Conservation (phyloP, 768 basidiomycete species). For the Cyclocybe aegerita region DNA sequence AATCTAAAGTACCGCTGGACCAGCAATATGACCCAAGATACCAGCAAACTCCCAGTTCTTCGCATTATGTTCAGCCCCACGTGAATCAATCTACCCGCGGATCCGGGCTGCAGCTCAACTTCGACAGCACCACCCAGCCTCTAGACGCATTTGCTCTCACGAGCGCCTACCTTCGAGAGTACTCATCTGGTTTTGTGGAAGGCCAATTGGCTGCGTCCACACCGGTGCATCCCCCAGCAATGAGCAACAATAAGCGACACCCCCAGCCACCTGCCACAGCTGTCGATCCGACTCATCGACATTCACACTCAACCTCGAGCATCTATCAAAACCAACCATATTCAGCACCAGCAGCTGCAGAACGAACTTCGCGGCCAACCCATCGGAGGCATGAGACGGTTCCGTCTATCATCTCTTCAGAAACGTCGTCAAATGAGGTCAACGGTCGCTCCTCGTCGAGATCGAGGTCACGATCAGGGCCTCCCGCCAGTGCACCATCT, state of each 20-base stretch:
- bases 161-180: conserved; percentile 16
- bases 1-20: not conserved
- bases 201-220: conserved; percentile 17
- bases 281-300: not conserved
- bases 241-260: not conserved
- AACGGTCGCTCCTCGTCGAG: conserved; percentile 4
- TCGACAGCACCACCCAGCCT: conserved; percentile 11
- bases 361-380: conserved; percentile 4
- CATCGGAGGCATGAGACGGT: conserved; percentile 11
- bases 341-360: conserved; percentile 4
- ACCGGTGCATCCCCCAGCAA: conserved; percentile 1
- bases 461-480: conserved; percentile 7
- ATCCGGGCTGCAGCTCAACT: conserved; percentile 6
- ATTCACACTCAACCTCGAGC: not conserved
- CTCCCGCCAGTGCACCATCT: not conserved
- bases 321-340: conserved; percentile 5
- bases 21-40: conserved; percentile 3
- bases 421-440: not conserved
- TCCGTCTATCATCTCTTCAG: conserved; percentile 12
- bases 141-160: conserved; percentile 15
- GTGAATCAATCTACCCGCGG: conserved; percentile 6
- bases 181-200: conserved; percentile 16
- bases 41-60: not conserved
- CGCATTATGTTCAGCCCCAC: conserved; percentile 13
- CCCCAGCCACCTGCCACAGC: conserved; percentile 5